phyloP scores from a whole-genome alignment of 2,329 filamentous ascomycete genomes.

The Sporothrix globosa region DNA sequence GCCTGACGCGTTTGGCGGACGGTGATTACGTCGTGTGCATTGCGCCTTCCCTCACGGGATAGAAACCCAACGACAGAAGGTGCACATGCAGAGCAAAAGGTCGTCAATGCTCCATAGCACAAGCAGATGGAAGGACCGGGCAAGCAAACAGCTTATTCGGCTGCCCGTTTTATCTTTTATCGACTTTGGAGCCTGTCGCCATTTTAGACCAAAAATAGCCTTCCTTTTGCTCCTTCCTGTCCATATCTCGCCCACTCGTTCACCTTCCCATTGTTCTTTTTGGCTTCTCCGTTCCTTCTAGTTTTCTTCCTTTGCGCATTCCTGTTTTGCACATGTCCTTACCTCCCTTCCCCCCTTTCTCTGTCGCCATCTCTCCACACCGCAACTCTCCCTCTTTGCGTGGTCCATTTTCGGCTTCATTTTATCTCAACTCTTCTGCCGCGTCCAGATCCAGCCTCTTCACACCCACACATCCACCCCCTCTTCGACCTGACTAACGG shows the following conservation, averaged over 20 bases:
- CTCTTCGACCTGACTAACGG: constrained; percentile 6
- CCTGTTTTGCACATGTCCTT: no score
- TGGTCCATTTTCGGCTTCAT: constrained; percentile 2
- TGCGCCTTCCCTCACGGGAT: not conserved
- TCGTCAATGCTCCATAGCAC: not conserved
- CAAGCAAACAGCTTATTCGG: constrained; percentile 9
- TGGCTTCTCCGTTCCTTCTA: constrained; percentile 6
- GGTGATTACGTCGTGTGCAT: not conserved
- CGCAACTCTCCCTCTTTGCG: not conserved
- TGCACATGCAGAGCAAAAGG: not conserved
- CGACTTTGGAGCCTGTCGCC: not conserved
- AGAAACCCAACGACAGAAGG: not conserved
- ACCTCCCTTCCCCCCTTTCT: not conserved
- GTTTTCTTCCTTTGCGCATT: not conserved
- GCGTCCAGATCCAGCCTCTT: constrained; percentile 4
- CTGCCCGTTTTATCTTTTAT: not conserved
- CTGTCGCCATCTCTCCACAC: constrained; percentile 3
- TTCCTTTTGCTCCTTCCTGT: constrained; percentile 20
- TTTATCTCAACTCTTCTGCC: not conserved
- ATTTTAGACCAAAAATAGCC: constrained; percentile 23
- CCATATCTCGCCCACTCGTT: constrained; percentile 7
- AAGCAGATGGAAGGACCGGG: not conserved
- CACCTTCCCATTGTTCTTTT: constrained; percentile 18
- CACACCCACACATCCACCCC: not conserved
- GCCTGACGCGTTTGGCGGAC: not conserved